Evolutionary conservation across 108 stramenopile species (phyloP), one percentile per base, ranked within the genome.

Genomic region (Seminavis robusta): DNA sequence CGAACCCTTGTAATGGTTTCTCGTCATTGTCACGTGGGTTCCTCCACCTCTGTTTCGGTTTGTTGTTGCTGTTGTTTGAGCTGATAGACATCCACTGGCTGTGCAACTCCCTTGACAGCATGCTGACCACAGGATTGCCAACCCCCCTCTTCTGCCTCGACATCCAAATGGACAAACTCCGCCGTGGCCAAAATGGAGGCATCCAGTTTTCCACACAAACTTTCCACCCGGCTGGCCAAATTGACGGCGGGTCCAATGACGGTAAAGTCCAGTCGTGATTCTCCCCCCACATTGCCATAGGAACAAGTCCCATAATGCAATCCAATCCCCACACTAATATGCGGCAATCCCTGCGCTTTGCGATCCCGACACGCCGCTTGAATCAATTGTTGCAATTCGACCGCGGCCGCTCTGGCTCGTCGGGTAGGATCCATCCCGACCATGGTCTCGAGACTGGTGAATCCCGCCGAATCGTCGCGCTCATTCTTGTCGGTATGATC

Each of bases 251-350:
- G 28, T 1, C 59, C 59, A 23, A 59, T 47, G 1, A 59, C 59
- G 7, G 59, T 59, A 31, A 59, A 59, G 34, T 59, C 59, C 21
- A 47, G 26, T 33, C 59, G 59, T 9, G 47, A 33, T 1, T 30
- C 20, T 1, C 46, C 44, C n/a, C 59, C 59, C 10, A 59, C 42
- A 56, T 56, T 56, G 4, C 55, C 55, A 40, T 56, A 56, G 23
- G 37, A 40, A 3, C 39, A 37, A 13, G 42, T 42, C 16, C 56
- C 56, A 43, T 41, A 43, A 27, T 43, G 39, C 25, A 56, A 28
- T 27, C 56, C 56, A 3, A 56, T 42, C 1, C 56, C 56, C 0
- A 56, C 41, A 29, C 27, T 29, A 33, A 20, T 33, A 1, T 33
- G 32, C 11, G 19, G 28, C 31, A 52, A 32, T 1, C 51, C 51